These are phyloP conservation scores for Corchorus capsularis DNA, from an alignment of 345 rosid species.

Conservation along the genomic window DNA sequence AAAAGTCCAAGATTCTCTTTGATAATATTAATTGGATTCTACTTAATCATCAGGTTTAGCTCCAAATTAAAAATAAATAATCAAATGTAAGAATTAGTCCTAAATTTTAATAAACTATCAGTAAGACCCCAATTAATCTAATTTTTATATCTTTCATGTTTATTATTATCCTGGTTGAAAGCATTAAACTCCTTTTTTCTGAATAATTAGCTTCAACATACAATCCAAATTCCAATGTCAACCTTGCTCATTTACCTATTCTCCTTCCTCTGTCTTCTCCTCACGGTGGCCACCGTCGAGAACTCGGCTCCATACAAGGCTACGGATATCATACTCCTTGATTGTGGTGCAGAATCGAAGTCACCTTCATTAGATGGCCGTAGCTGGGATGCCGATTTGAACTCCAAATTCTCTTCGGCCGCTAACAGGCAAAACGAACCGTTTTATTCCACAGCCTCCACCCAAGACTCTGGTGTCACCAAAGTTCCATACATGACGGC, in stretches of 20 bases:
- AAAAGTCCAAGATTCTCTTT: no score
- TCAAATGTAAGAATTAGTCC: no score
- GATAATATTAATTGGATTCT: no score
- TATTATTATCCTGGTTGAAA: no score
- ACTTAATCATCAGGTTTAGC: no score
- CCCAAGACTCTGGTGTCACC: neutral
- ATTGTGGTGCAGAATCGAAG: neutral
- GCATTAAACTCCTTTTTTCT: no score
- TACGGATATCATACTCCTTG: constrained; percentile 2
- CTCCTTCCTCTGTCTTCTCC: neutral
- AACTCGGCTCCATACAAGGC: neutral
- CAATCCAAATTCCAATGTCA: neutral
- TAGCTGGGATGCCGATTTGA: neutral
- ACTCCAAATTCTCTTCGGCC: neutral
- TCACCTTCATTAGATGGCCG: neutral
- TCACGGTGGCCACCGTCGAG: neutral
- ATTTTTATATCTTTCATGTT: no score
- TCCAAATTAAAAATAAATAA: no score
- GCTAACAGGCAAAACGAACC: neutral
- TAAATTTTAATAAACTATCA: no score
- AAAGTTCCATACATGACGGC: constrained; percentile 25
- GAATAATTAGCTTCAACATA: neutral
- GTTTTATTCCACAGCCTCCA: neutral
- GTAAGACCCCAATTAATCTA: no score
- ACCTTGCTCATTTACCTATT: neutral